Base-by-base conservation (phyloP, 176 grass and related monocot species). In the Aechmea fasciata region DNA sequence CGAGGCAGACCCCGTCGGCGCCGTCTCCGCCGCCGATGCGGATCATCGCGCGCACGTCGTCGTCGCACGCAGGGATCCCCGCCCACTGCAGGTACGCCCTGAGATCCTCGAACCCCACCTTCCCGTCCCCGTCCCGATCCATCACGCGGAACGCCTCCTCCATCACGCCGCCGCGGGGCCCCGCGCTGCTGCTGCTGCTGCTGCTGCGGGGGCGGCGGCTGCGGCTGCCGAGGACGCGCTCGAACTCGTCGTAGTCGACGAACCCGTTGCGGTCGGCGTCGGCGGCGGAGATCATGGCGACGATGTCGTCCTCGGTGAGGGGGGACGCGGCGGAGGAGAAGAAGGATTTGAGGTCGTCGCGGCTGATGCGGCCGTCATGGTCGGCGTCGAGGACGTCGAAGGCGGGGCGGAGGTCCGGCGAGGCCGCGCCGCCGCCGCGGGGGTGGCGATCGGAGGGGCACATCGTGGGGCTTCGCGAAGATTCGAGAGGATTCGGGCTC, bases 381-480 rank as follows among this genome's bases (percentile, higher is more conserved):
- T 99, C 95, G 23, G 87, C 83, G 80, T 99, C 95, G 66, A 99
- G 84, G 49, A 88, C 77, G 79, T 93, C 95, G 76, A 99, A 99
- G 51, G 84, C 95, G 63, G 89, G 82, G 14, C 82, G 78, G 65
- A 99, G 80, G 74, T 71, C 61, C 14, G n/a, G 52, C 15, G 13
- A 75, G 52, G 50, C 72, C 69, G 65, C 63, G 67, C 77, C 33
- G 52, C 80, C 73, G 29, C 86, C 52, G 69, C 82, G 74, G 17
- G 71, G 78, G 48, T 77, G 77, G 15, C 28, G 84, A 68, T 82
- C 67, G 11, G 84, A 87, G 62, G 90, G 89, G 12, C 87, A 90
- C 95, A 99, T 99, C 51, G 18, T 63, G 8, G 76, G 22, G 59
- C 10, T 67, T 28, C 18, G 52, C 20, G 53, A 6, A 55, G 70